Base-by-base conservation (phyloP, 1,139 yeast genomes). In the Saccharomyces hybrid region DNA sequence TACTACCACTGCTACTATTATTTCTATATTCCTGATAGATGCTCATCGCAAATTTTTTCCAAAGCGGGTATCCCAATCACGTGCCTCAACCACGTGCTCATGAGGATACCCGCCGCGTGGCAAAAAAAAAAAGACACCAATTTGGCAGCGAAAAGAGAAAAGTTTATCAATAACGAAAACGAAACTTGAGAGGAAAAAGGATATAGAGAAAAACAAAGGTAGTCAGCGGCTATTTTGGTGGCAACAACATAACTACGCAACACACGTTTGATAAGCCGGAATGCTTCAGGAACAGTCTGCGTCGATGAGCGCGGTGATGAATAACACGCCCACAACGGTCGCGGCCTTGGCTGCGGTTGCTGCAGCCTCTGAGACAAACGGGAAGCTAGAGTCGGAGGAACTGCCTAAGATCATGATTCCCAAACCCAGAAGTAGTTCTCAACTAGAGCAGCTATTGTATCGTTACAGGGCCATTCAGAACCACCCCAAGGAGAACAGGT, bases 401-500 rank as follows among this genome's bases (percentile, higher is more conserved):
- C 29, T 16, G 8, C 47, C 48, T 9, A 49, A 16, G 4, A 55
- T 62, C 11, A 29, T 50, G 6, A 63, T 68, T 19, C 71, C 71
- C 2, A 58, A 51, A 32, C 71, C 71, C 3, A 58, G 54, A 8
- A 55, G 70, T 3, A 54, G 54, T 19, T 63, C 59, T 9, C 70
- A 67, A 55, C 50, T 68, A 47, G 69, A 68, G 38, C 70, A 66
- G 54, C 54, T 68, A 48, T 48, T 68, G 16, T 65, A 67, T 52
- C 64, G 71, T 32, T 68, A 67, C 54, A 63, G 68, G 49, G 67
- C 70, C 2, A 61, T 67, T n/a, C 54, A 60, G 8, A 62, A 62
- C 50, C 60, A 60, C 44, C 60, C 67, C 9, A 60, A 56, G 38
- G 64, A 57, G 14, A 67, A 66, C 49, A 58, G 56, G 42, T 50